These are phyloP conservation scores for Neopestalotiopsis sp. DNA, from an alignment of 2,329 filamentous ascomycete genomes.

Conservation along the genomic window DNA sequence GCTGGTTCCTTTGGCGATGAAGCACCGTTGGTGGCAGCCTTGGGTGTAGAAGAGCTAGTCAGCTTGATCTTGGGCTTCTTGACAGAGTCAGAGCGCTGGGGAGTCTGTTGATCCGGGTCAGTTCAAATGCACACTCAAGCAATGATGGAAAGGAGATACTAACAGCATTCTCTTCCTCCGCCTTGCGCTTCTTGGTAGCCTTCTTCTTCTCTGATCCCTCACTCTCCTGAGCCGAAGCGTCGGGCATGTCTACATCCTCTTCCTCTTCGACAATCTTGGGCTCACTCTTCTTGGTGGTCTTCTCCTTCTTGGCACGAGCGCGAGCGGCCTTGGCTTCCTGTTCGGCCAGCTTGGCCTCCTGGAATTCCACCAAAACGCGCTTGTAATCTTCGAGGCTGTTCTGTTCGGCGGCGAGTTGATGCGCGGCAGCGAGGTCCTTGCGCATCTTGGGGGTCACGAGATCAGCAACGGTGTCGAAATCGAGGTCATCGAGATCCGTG, in stretches of 20 bases:
- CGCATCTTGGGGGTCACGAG: constrained; percentile 77
- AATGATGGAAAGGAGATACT: constrained; percentile 31
- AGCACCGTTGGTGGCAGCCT: constrained; percentile 66
- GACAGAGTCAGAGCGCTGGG: constrained; percentile 63
- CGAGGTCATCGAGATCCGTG: constrained; percentile 78
- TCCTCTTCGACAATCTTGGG: constrained; percentile 52
- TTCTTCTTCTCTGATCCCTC: constrained; percentile 49
- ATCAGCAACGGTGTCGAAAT: constrained; percentile 72
- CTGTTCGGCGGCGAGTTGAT: constrained; percentile 77
- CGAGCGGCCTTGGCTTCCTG: constrained; percentile 46
- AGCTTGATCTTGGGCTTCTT: constrained; percentile 74
- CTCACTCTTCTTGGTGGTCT: constrained; percentile 44
- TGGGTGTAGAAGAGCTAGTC: constrained; percentile 69
- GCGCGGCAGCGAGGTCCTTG: constrained; percentile 80
- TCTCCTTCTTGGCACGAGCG: constrained; percentile 28
- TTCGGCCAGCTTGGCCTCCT: constrained; percentile 67
- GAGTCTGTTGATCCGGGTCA: constrained; percentile 45
- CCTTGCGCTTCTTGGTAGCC: constrained; percentile 82
- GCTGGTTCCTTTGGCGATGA: constrained; percentile 47
- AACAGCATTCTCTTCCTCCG: constrained; percentile 76
- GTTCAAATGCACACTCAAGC: not conserved
- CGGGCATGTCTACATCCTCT: constrained; percentile 66
- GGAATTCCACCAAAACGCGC: constrained; percentile 72
- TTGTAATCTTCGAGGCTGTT: constrained; percentile 86
- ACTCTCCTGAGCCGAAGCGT: constrained; percentile 55